A percentile compares a stretch with the other conserved stretches of the same genome.
These are phyloP conservation scores for Tetrapisispora namnaoensis DNA, from an alignment of 805 yeast genomes.

Conservation along the genomic window DNA sequence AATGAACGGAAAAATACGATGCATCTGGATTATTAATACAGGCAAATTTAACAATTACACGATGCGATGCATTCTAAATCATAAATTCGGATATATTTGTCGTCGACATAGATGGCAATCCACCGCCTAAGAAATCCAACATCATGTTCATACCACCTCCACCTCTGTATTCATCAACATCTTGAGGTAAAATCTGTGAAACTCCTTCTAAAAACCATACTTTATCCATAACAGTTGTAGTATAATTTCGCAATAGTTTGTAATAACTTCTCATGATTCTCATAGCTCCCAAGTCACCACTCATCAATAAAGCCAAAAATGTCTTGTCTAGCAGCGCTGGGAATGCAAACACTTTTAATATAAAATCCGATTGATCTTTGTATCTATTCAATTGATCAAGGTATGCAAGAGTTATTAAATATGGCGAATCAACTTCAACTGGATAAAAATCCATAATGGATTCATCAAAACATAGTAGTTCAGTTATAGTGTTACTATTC, in stretches of 20 bases:
- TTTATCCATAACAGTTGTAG: constrained; percentile 76
- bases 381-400: constrained; percentile 76
- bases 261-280: constrained; percentile 85
- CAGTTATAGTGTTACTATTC: constrained; percentile 37
- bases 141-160: constrained; percentile 91
- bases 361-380: constrained; percentile 75
- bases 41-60: neutral
- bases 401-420: constrained; percentile 74
- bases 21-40: too few species aligned
- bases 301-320: constrained; percentile 66
- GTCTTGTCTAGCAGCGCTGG: constrained; percentile 85
- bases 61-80: neutral
- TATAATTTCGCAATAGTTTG: constrained; percentile 67
- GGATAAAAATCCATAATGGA: constrained; percentile 83
- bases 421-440: constrained; percentile 72
- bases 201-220: constrained; percentile 96
- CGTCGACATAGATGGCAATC: constrained; percentile 39
- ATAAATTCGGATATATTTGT: constrained; percentile 30
- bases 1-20: neutral
- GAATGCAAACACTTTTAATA: constrained; percentile 79
- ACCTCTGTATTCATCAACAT: constrained; percentile 87
- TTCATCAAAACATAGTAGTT: constrained; percentile 74
- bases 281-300: constrained; percentile 83
- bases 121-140: constrained; percentile 78
- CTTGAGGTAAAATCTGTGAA: constrained; percentile 78